Evolutionary conservation across 805 yeast species (phyloP).

Genomic region (Starmerella kuoi): DNA sequence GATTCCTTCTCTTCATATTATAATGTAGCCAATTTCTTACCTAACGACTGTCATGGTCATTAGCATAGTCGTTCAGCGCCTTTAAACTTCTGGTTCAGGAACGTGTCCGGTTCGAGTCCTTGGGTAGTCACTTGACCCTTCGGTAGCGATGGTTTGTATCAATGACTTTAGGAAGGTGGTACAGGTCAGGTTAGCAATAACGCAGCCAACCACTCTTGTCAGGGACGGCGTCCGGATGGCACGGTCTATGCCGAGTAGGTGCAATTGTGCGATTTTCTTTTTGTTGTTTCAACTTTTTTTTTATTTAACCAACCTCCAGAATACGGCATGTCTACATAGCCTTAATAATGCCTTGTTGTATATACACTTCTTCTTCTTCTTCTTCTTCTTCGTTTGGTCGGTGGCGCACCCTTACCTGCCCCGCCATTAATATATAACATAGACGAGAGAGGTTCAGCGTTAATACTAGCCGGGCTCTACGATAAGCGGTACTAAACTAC

Average conservation of each 20-base stretch:
- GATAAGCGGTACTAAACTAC: too few relatives aligned
- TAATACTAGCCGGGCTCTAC: too few relatives aligned
- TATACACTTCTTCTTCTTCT: too few relatives aligned
- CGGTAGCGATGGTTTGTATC: conserved; percentile 21
- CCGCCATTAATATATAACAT: too few relatives aligned
- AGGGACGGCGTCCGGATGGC: conserved; percentile 28
- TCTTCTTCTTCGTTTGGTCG: too few relatives aligned
- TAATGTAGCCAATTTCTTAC: too few relatives aligned
- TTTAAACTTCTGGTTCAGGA: conserved; percentile 14
- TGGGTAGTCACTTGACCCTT: conserved; percentile 21
- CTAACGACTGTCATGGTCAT: conserved; percentile 24
- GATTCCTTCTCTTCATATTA: too few relatives aligned
- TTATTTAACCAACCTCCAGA: too few relatives aligned
- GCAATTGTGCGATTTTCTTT: conserved; percentile 2
- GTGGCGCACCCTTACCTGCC: too few relatives aligned
- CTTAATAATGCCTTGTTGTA: too few relatives aligned
- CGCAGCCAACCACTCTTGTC: conserved; percentile 26
- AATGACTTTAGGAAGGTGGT: conserved; percentile 22
- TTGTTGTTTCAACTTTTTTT: background rate
- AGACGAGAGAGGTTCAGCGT: too few relatives aligned
- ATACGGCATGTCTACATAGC: too few relatives aligned
- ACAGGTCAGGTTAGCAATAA: conserved; percentile 28
- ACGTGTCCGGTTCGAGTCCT: conserved; percentile 29
- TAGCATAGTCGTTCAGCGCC: conserved; percentile 17
- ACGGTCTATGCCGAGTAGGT: conserved; percentile 14